These are phyloP conservation scores for Heliosperma pusillum DNA, from an alignment of 148 eudicot genomes.

Conservation along the genomic window DNA sequence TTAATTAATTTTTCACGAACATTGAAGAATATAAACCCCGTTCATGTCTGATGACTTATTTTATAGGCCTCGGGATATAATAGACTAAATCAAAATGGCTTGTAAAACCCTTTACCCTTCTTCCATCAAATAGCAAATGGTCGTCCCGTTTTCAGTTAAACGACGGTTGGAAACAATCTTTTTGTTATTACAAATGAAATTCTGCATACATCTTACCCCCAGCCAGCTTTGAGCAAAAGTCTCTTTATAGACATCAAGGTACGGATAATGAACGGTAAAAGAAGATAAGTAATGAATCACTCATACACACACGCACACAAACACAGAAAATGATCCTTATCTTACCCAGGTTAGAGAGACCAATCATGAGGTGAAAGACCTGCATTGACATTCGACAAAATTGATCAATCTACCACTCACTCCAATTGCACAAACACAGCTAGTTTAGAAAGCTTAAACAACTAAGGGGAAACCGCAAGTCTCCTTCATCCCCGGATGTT, in stretches of 20 bases:
- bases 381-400: conserved; percentile 36
- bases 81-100: neutral
- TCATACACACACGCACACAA: neutral
- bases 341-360: conserved; percentile 76
- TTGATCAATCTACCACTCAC: conserved; percentile 8
- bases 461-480: no score
- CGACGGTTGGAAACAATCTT: neutral
- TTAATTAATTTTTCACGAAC: neutral
- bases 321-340: conserved; percentile 9
- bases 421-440: neutral
- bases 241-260: neutral
- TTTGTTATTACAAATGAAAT: neutral
- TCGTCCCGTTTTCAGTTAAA: neutral
- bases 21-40: conserved; percentile 1
- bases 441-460: no score
- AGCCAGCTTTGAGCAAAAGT: neutral
- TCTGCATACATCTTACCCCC: neutral
- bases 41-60: neutral
- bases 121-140: neutral
- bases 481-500: no score
- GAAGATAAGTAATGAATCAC: neutral
- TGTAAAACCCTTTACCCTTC: neutral
- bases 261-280: neutral
- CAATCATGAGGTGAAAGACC: conserved; percentile 87
- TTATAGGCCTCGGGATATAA: neutral